Base-by-base conservation (phyloP, 148 eudicot species). In the Nyssa sinensis region DNA sequence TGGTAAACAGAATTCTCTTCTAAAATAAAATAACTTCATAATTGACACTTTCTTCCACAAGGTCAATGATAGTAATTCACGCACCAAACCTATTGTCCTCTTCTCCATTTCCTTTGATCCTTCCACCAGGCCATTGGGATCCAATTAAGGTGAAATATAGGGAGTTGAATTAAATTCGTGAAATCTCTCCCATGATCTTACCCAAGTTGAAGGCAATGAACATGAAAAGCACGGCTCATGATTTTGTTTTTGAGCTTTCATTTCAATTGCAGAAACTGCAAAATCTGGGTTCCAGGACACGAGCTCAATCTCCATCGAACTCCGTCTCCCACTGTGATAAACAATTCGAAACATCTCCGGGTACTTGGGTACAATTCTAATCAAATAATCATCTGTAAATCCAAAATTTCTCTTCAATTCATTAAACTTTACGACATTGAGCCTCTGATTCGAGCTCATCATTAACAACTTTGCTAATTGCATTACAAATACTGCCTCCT, bases 11-110 rank as follows among this genome's bases (percentile, higher is more conserved):
- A 91, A 88, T 75, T 94, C 97, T 74, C 88, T 86, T 77, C 47
- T 86, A 55, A 94, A 90, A 85, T 92, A 93, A 73, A 86, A 73
- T 5, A 94, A 81, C 76, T 94, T 94, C 74, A 84, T 11, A 66
- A 94, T 85, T 58, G 97, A 94, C 75, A 81, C 75, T 79, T 92
- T 94, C 82, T 86, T 92, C 98, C 97, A 94, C 79, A 94, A 77
- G 66, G 91, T 86, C 71, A 94, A 74, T 35, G 97, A 94, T 34
- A 94, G 79, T 29, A 94, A 68, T 79, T 94, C 98, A 77, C 92
- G 98, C 51, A 92, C 87, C 77, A 94, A 79, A 44, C 84, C 85
- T 7, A 94, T 75, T 23, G 91, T 87, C 85, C 96, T 83, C 75
- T 94, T 94, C 63, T 90, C 93, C 86, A 81, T 80, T 75, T 89